Conservation (phyloP, 331 rosid species). For the Quercus tomentella region DNA sequence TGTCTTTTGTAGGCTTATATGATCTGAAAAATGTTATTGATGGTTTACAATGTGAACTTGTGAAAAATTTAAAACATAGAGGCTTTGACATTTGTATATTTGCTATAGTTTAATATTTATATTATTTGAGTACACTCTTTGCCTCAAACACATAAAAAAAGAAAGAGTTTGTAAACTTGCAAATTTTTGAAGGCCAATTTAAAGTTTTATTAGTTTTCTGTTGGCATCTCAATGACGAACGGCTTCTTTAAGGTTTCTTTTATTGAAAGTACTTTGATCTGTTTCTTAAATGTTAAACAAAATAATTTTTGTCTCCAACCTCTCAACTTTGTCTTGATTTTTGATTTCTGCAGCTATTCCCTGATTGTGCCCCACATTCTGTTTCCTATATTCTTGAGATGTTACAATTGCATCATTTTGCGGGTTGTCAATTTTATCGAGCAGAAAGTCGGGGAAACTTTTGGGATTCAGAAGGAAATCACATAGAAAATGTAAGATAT, state of each 20-base stretch:
- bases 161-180: neutral
- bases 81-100: neutral
- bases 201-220: neutral
- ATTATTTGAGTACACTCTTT: neutral
- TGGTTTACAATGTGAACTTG: too few relatives aligned
- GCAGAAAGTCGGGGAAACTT: slow-evolving; percentile 65
- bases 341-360: slow-evolving; percentile 65
- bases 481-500: slow-evolving; percentile 52
- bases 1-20: too few relatives aligned
- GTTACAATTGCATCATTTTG: slow-evolving; percentile 64
- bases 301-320: neutral
- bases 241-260: neutral
- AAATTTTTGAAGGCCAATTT: neutral
- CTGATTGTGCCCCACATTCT: slow-evolving; percentile 87
- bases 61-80: neutral
- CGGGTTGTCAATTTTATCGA: slow-evolving; percentile 77
- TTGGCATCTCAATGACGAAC: neutral
- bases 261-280: neutral
- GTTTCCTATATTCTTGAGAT: slow-evolving; percentile 66
- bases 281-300: slow-evolving; percentile 1
- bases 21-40: too few relatives aligned
- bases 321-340: slow-evolving; percentile 1
- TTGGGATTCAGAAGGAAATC: slow-evolving; percentile 80
- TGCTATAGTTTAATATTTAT: neutral
- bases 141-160: neutral